These are phyloP conservation scores for Myxozyma geophila DNA, from an alignment of 805 yeast genomes.

Conservation along the genomic window DNA sequence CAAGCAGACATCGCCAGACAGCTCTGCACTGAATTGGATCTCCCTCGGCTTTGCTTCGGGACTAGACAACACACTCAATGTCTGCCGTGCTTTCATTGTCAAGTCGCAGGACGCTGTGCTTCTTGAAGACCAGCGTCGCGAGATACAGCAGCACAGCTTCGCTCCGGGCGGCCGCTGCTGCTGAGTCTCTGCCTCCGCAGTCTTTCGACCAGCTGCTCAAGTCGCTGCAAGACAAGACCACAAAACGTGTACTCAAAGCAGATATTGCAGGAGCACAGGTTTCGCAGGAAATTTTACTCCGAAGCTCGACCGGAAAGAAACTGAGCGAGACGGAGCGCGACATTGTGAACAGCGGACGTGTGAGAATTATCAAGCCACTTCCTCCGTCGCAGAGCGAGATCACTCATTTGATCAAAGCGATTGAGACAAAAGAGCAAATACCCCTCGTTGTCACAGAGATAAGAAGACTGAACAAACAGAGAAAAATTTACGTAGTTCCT, in stretches of 20 bases:
- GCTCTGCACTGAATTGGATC: not conserved
- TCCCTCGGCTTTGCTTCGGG: not conserved
- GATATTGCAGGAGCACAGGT: not conserved
- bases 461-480: constrained; percentile 4
- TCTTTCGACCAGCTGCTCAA: constrained; percentile 1
- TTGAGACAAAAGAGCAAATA: constrained; percentile 7
- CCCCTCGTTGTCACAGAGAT: constrained; percentile 4
- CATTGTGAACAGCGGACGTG: not conserved
- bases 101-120: not conserved
- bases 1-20: not conserved
- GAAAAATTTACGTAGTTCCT: constrained; percentile 2
- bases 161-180: not conserved
- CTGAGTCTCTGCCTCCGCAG: not conserved
- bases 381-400: constrained; percentile 12
- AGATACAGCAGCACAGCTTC: constrained; percentile 2
- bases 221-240: not conserved
- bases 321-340: constrained; percentile 2
- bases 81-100: not conserved
- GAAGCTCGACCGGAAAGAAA: not conserved
- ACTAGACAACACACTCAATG: not conserved
- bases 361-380: not conserved
- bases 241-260: not conserved
- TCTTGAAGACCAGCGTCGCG: not conserved
- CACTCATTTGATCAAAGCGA: constrained; percentile 7
- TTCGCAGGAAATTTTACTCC: constrained; percentile 10